These are phyloP conservation scores for Talaromyces piceae DNA, from an alignment of 2,329 filamentous ascomycete genomes.

Conservation along the genomic window DNA sequence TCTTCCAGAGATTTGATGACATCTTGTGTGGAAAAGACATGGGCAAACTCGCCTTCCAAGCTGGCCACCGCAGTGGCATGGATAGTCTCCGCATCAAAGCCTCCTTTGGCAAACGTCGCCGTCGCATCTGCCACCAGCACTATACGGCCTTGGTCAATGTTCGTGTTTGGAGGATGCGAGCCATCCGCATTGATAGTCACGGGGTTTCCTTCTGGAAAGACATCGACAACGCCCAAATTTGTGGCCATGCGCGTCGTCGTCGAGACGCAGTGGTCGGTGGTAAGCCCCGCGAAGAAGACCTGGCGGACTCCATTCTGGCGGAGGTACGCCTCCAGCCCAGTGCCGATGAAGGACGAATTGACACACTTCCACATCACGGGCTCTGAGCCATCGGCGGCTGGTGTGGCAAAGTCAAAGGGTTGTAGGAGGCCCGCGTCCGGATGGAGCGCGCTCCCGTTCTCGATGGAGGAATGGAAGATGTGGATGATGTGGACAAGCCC, in stretches of 20 bases:
- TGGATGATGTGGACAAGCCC: slow-evolving; percentile 36
- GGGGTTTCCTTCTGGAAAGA: slow-evolving; percentile 12
- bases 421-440: slow-evolving; percentile 23
- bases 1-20: slow-evolving; percentile 23
- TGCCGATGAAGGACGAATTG: slow-evolving; percentile 43
- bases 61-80: slow-evolving; percentile 40
- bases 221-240: slow-evolving; percentile 39
- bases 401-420: slow-evolving; percentile 24
- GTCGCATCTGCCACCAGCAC: slow-evolving; percentile 42
- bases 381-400: slow-evolving; percentile 27
- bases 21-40: slow-evolving; percentile 31
- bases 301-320: slow-evolving; percentile 27
- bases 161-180: slow-evolving; percentile 14
- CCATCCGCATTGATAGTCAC: slow-evolving; percentile 16
- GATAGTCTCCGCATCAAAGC: slow-evolving; percentile 40
- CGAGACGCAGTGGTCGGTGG: slow-evolving; percentile 45
- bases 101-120: slow-evolving; percentile 38
- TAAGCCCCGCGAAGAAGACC: slow-evolving; percentile 37
- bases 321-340: slow-evolving; percentile 33
- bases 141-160: slow-evolving; percentile 26
- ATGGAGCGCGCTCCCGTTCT: slow-evolving; percentile 29
- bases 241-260: slow-evolving; percentile 43
- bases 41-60: slow-evolving; percentile 40
- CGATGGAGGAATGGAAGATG: slow-evolving; percentile 38
- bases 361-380: slow-evolving; percentile 37